Conservation (phyloP, 2,329 filamentous ascomycete species). For the Xylaria sp. region DNA sequence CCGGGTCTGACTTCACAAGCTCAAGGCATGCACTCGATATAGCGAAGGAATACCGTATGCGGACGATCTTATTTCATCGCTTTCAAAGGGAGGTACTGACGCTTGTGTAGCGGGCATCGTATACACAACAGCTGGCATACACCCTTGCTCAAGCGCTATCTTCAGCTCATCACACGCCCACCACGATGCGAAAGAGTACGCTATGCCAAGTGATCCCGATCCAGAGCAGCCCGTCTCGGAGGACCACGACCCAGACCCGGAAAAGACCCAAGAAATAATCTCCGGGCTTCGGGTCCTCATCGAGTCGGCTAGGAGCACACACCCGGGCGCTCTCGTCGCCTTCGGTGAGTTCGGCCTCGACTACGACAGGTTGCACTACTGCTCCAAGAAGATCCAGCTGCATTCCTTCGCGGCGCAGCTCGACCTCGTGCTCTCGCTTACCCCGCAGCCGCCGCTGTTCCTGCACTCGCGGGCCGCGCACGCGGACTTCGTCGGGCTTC, state of each 20-base stretch:
- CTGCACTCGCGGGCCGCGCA: conserved; percentile 91
- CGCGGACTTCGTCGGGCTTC: conserved; percentile 80
- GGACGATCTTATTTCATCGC: not conserved
- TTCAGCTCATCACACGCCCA: conserved; percentile 70
- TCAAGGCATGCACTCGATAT: conserved; percentile 80
- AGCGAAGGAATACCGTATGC: conserved; percentile 77
- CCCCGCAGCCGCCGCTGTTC: conserved; percentile 86
- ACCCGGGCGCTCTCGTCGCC: conserved; percentile 70
- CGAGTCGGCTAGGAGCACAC: conserved; percentile 60
- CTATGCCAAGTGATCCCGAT: conserved; percentile 65
- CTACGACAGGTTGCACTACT: conserved; percentile 90
- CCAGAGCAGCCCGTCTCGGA: conserved; percentile 60
- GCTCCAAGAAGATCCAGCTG: conserved; percentile 80
- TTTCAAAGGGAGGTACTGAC: conserved; percentile 17
- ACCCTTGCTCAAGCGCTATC: conserved; percentile 86
- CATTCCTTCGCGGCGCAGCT: conserved; percentile 89
- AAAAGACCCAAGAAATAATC: conserved; percentile 63
- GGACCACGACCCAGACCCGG: conserved; percentile 58
- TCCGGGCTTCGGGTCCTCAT: conserved; percentile 73
- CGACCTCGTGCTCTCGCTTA: conserved; percentile 74
- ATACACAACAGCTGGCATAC: conserved; percentile 92
- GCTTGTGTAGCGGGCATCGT: conserved; percentile 71
- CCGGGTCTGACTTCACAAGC: conserved; percentile 86
- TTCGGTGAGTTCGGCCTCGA: conserved; percentile 97
- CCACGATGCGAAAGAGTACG: conserved; percentile 58